Base-by-base conservation (phyloP, 257 asterid species). In the Nicotiana sylvestris region DNA sequence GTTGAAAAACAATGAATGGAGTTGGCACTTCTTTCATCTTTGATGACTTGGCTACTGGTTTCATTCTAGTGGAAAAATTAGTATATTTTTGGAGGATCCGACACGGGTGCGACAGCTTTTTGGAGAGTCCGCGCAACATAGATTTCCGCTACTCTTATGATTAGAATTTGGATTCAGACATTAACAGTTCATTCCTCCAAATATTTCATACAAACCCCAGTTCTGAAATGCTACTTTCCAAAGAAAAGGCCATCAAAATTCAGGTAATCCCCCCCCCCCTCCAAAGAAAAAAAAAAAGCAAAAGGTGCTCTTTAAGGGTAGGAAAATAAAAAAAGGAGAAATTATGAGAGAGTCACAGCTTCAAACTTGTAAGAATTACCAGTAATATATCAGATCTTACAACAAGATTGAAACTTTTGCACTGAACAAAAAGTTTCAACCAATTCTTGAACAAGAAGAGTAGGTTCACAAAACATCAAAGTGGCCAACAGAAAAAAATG, bases 341-440 rank as follows among this genome's bases (percentile, higher is more conserved):
- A 74, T 7, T 27, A 74, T 49, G 64, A 74, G 2, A 51, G 80
- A 74, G 13, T 74, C 43, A 51, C 43, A 74, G 16, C 17, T 74
- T 74, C 43, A 51, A 53, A 74, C 64, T 6, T n/a, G 58, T 61
- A 79, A 61, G 32, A 35, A 66, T 43, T 30, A 32, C 56, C 17
- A 81, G 53, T 30, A 30, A 12, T 66, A 57, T 13, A 81, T 81
- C 83, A 81, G 83, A 67, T 81, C 83, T 81, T 7, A 29, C 13
- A 10, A 16, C 78, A 81, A 81, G 60, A 66, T 49, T 53, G 43
- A 30, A 72, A 67, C 49, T 27, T 81, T 66, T 53, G 27, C 13
- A 51, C 46, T 51, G 65, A 29, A 76, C 64, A 76, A 76, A 66
- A 66, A 81, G 21, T 49, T 76, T 51, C 46, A 76, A 29, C 80